Evolutionary conservation across 2,329 filamentous ascomycete genomes (phyloP), one percentile per base, ranked within the genome.

Genomic region (Zarea fungicola): DNA sequence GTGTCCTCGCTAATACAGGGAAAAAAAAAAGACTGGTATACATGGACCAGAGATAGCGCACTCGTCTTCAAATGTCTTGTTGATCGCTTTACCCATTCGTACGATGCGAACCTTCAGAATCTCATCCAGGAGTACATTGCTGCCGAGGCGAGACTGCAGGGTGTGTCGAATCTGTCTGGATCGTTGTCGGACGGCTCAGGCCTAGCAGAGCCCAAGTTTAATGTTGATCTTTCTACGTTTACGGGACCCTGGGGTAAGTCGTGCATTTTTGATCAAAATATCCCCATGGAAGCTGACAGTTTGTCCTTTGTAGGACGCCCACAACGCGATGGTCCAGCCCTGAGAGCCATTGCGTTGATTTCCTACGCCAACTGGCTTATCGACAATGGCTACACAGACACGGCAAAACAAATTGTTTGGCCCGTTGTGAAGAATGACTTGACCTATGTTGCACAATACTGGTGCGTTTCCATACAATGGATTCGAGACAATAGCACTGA

Each of bases 1-100:
- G n/a, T n/a, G n/a, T n/a, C n/a, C n/a, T n/a, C n/a, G n/a, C n/a
- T n/a, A n/a, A n/a, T n/a, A n/a, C n/a, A n/a, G n/a, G n/a, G n/a
- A n/a, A n/a, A n/a, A n/a, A n/a, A n/a, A n/a, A n/a, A 45, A 88
- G 85, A 91, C 64, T 90, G 78, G 60, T 91, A 82, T 60, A 89
- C 85, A 1, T 92, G 87, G 87, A 89, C 83, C 2, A 73, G 87
- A 59, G 87, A 92, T 63, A 77, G 84, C 14, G 84, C 83, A 21
- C 72, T 91, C 25, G 80, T 81, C 3, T 80, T 86, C 69, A 89
- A 88, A 67, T 70, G 72, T 21, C 66, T 91, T 14, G 71, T 86
- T 8, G 87, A 91, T 57, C 73, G 78, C 18, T 85, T 89, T 61
- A 60, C 68, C 39, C 69, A 79, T 50, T 70, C 69, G 42, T 85